phyloP scores from a whole-genome alignment of 352 stramenopile species.

The Phytopythium sindhum region DNA sequence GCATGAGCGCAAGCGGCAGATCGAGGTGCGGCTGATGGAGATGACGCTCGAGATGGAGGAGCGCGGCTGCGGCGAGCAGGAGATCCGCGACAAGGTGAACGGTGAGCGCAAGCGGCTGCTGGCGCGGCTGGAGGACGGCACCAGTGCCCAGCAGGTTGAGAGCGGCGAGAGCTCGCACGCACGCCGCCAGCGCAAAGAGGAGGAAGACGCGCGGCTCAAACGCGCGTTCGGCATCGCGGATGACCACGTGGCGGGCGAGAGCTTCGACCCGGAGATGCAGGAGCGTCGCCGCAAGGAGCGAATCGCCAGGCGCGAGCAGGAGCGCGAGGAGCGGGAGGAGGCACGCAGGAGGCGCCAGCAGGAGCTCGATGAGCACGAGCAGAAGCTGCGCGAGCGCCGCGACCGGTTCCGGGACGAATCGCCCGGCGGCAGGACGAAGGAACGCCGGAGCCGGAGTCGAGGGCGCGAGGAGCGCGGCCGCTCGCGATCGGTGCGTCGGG shows the following conservation, averaged over 20 bases:
- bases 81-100: conserved; percentile 64
- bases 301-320: conserved; percentile 32
- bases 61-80: conserved; percentile 56
- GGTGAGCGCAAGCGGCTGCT: conserved; percentile 56
- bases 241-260: conserved; percentile 71
- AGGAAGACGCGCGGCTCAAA: conserved; percentile 67
- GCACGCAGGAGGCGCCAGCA: conserved; percentile 28
- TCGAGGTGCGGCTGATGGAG: conserved; percentile 81
- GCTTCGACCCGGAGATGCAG: conserved; percentile 75
- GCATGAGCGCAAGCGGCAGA: conserved; percentile 74
- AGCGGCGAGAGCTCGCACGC: conserved; percentile 46
- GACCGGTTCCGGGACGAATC: conserved; percentile 8
- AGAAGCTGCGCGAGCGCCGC: conserved; percentile 30
- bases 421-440: conserved; percentile 7
- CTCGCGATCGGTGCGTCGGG: background rate
- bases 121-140: conserved; percentile 5
- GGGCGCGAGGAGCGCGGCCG: background rate
- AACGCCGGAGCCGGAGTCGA: conserved; percentile 7
- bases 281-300: conserved; percentile 56
- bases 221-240: conserved; percentile 66
- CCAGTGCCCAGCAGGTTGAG: background rate
- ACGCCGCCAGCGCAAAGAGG: conserved; percentile 54
- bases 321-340: conserved; percentile 48
- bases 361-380: conserved; percentile 34
- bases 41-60: conserved; percentile 78